Conservation (phyloP, 148 eudicot genomes). For the Persicaria tinctoria region DNA sequence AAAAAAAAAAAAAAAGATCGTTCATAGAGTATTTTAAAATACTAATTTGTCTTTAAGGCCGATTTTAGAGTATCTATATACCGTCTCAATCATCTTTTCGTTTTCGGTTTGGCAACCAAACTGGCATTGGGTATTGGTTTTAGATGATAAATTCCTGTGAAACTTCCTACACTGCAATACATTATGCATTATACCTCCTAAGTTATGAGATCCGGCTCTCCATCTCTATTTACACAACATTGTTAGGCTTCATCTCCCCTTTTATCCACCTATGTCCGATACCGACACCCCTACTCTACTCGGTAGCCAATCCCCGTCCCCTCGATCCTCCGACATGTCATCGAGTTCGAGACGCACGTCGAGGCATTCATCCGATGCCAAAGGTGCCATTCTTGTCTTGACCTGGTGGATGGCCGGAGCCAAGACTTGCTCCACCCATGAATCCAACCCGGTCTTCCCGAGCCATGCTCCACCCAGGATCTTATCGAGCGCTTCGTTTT, state of each 20-base stretch:
- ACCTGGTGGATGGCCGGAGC: conserved; percentile 49
- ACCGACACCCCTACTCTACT: conserved; percentile 31
- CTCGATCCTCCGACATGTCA: conserved; percentile 26
- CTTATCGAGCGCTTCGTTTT: conserved; percentile 58
- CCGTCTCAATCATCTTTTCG: too few species aligned
- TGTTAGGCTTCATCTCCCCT: not conserved
- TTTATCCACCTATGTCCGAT: not conserved
- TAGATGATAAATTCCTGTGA: too few species aligned
- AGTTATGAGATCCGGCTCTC: too few species aligned
- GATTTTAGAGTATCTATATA: too few species aligned
- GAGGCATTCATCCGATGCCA: conserved; percentile 14
- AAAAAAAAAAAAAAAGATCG: too few species aligned
- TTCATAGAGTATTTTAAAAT: too few species aligned
- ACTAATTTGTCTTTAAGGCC: too few species aligned
- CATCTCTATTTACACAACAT: too few species aligned
- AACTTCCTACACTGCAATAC: too few species aligned
- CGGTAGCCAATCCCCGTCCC: conserved; percentile 57
- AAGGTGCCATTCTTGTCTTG: conserved; percentile 24
- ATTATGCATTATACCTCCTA: too few species aligned
- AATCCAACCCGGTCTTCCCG: conserved; percentile 49
- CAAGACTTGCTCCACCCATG: conserved; percentile 54
- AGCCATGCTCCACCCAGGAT: conserved; percentile 69
- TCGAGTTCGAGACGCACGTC: conserved; percentile 45
- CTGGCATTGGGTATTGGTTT: too few species aligned
- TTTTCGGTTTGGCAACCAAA: too few species aligned